Evolutionary conservation across 106 monocot species (phyloP), one percentile per base, ranked within the genome.

Genomic region (Dendrobium nobile): DNA sequence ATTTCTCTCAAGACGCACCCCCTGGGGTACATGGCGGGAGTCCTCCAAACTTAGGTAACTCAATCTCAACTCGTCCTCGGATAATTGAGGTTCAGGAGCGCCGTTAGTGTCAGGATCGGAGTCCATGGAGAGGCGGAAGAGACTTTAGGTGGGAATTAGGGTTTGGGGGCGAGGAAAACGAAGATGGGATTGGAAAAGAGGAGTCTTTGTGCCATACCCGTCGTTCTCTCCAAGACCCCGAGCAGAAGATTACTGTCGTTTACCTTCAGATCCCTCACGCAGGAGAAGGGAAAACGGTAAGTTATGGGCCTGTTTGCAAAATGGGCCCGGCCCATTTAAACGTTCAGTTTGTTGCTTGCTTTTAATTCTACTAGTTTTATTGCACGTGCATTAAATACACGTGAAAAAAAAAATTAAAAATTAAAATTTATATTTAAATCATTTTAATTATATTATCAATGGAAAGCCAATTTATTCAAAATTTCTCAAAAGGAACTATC

Each of bases 1-100:
- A 59, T 93, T 93, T 82, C 82, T 87, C 31, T 33, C 44, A 24
- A 79, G 55, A 13, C 48, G 47, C 7, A 79, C 28, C 0, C 27
- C 28, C 28, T 41, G 55, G 45, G 5, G 55, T 26, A 11, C 78
- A 75, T 79, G 42, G 41, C 41, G 28, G 5, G 88, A 16, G 7
- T 85, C 85, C 2, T 61, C 86, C 75, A 90, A 76, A 27, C 76
- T 84, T 51, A 90, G 77, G 40, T 81, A 80, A 65, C 73, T 31
- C 51, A 88, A 31, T 7, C 73, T 78, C 42, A 22, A 33, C 10
- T 42, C 67, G 27, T 61, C 61, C 19, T 61, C 61, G 19, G 19
- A 22, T 5, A 61, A 61, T 61, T 84, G 51, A 9, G 67, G 43
- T 15, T 33, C 81, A 56, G 67, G 51, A 54, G 44, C 33, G 77